Base-by-base conservation (phyloP, 2,329 filamentous ascomycete species). In the Fusarium penzigii region DNA sequence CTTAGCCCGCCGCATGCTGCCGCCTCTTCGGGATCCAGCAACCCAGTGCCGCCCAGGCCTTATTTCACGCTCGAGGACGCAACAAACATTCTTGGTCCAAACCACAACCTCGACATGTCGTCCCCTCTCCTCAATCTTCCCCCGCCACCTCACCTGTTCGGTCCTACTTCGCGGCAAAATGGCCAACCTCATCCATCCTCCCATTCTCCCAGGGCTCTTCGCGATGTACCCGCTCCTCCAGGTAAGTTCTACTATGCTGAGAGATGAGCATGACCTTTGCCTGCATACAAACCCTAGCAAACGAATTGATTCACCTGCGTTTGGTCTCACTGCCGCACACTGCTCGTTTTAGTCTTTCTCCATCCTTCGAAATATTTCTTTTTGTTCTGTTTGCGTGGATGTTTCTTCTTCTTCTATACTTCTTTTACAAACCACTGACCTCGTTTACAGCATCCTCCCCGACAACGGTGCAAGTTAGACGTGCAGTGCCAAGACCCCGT, bases 401-500 rank as follows among this genome's bases (percentile, higher is more conserved):
- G 4, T 25, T 25, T 25, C 20, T 25, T 25, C 20, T 25, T 25
- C 20, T 25, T 25, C 7, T 7, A 25, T 7, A 25, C 7, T 25
- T 25, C 20, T 25, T 25, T 7, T 25, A 25, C 20, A 25, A 25
- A 25, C 20, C 7, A 25, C 20, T 25, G 20, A 25, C 20, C 20
- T 25, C 7, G 20, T 7, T 25, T 7, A 7, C 42, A 65, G 62
- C 62, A 36, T 57, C 57, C 11, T 55, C 59, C 29, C 62, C 62
- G 16, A 45, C 60, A 17, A 57, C 62, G 9, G 61, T 62, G 20
- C 61, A 60, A 9, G 58, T 64, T 29, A 66, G 68, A 46, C 64
- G 62, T 45, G 51, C 58, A 20, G 56, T 65, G 36, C 55, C 56
- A 11, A 62, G 69, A 53, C 53, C 52, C 38, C 66, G 69, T 42